Evolutionary conservation across 495 filamentous ascomycete genomes (phyloP).

Genomic region (Penicillium macrosclerotiorum): DNA sequence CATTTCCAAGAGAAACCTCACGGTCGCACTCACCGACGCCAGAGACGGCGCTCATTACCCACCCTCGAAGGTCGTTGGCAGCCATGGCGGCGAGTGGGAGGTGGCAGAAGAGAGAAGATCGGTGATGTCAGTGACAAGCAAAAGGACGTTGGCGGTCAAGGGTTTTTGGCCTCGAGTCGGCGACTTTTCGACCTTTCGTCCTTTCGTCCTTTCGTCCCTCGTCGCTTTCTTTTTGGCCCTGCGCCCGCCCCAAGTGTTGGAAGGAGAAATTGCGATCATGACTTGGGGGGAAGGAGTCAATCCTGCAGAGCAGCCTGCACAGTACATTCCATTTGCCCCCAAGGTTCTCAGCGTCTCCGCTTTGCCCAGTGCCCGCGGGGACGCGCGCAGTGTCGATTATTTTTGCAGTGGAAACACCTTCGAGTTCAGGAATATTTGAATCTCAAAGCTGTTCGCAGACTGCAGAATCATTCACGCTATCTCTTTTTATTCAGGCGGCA

Average conservation of each 20-base stretch:
- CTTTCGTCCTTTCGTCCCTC: not conserved
- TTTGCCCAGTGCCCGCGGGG: not conserved
- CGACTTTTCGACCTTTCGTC: not conserved
- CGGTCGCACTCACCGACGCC: constrained; percentile 60
- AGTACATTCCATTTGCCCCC: constrained; percentile 13
- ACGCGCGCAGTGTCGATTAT: too few species aligned
- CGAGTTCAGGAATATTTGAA: too few species aligned
- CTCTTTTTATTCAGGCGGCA: too few species aligned
- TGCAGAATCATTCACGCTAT: too few species aligned
- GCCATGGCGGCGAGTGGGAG: constrained; percentile 35
- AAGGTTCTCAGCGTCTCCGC: constrained; percentile 14
- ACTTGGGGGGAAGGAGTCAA: not conserved
- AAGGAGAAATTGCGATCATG: too few species aligned
- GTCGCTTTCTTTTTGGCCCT: not conserved
- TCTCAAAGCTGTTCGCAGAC: too few species aligned
- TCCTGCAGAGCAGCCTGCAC: not conserved
- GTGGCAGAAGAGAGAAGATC: constrained; percentile 8
- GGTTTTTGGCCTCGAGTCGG: not conserved
- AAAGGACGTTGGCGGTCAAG: constrained; percentile 17
- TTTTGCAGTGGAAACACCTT: too few species aligned
- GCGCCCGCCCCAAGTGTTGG: too few species aligned
- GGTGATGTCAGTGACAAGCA: constrained; percentile 18
- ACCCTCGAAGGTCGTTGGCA: constrained; percentile 83
- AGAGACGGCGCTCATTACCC: constrained; percentile 86
- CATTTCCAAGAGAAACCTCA: not conserved